Base-by-base conservation (phyloP, 495 filamentous ascomycete genomes). In the Aspergillus biplanus region DNA sequence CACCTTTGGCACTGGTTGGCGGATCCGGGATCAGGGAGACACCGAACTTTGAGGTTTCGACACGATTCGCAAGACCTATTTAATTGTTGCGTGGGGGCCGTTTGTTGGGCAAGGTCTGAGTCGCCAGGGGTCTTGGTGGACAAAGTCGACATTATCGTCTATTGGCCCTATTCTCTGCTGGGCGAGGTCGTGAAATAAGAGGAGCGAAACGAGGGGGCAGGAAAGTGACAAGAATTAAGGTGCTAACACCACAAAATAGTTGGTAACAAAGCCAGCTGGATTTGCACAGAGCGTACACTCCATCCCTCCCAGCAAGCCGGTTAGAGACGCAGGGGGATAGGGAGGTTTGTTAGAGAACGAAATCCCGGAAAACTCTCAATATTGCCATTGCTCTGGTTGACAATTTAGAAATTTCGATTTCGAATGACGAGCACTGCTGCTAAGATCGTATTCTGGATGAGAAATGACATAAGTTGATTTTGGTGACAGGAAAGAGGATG, bases 21-120 rank as follows among this genome's bases (percentile, higher is more conserved):
- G 13, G 86, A 87, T 48, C 76, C 75, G 16, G 78, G 76, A 64
- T 89, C 89, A 12, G 88, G 87, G 58, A 96, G 88, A 77, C 92
- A 97, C 44, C 89, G 87, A 12, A 96, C 92, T 72, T 97, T 97
- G 49, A 96, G 78, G 21, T 85, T 85, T 63, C 92, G 87, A 74
- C 92, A 97, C 16, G 90, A 87, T 73, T 96, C 92, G 74, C 92
- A 97, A 18, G 92, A 92, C 35, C 91, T 84, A 74, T 75, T 92
- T 52, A 80, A 63, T 62, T 76, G 75, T 52, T 67, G 74, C 21
- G 71, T 42, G 42, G 71, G 69, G 49, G 64, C 46, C 1, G 71
- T 12, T 49, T 64, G 59, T 42, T 68, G 70, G 27, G 48, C 56
- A 53, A 58, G 52, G 37, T 59, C 61, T 42, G 65, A 34, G 61